A percentile compares a stretch with the other conserved stretches of the same genome.
Evolutionary conservation across 352 stramenopile genomes (phyloP).

Genomic region (Peronospora destructor): DNA sequence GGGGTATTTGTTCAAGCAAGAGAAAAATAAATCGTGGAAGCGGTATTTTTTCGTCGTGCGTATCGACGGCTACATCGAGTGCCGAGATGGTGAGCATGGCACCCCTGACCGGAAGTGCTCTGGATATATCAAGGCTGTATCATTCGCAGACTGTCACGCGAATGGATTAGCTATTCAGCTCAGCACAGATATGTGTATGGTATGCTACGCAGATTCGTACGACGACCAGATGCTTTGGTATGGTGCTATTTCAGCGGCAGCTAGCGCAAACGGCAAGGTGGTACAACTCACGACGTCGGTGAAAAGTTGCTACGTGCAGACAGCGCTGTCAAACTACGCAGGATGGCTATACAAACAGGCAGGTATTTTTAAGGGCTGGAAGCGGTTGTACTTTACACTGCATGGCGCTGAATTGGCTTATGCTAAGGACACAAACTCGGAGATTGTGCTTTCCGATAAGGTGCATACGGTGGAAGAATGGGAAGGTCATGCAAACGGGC

Average conservation of each 20-base stretch:
- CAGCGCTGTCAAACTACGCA: slow-evolving; percentile 59
- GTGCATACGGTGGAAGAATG: slow-evolving; percentile 57
- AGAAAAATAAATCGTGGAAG: slow-evolving; percentile 51
- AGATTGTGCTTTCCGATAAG: slow-evolving; percentile 51
- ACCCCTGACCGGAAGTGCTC: slow-evolving; percentile 41
- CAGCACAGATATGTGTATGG: slow-evolving; percentile 47
- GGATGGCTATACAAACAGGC: slow-evolving; percentile 75
- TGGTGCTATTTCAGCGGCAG: slow-evolving; percentile 51
- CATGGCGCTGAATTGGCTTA: slow-evolving; percentile 68
- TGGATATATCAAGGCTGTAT: slow-evolving; percentile 61
- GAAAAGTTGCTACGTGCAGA: slow-evolving; percentile 76
- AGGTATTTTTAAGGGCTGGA: slow-evolving; percentile 78
- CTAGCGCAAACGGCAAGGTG: slow-evolving; percentile 44
- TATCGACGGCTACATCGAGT: slow-evolving; percentile 69
- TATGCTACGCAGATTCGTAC: slow-evolving; percentile 75
- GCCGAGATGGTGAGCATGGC: slow-evolving; percentile 41
- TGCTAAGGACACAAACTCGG: slow-evolving; percentile 66
- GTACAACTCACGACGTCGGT: slow-evolving; percentile 35
- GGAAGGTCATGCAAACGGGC: slow-evolving; percentile 58
- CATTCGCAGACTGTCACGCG: slow-evolving; percentile 59
- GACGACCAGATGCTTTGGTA: slow-evolving; percentile 84
- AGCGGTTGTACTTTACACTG: slow-evolving; percentile 74
- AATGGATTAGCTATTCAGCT: slow-evolving; percentile 71
- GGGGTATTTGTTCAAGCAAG: slow-evolving; percentile 59
- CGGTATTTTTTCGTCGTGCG: slow-evolving; percentile 55